Conservation (phyloP, 306 rosid species). For the Rosa rugosa region DNA sequence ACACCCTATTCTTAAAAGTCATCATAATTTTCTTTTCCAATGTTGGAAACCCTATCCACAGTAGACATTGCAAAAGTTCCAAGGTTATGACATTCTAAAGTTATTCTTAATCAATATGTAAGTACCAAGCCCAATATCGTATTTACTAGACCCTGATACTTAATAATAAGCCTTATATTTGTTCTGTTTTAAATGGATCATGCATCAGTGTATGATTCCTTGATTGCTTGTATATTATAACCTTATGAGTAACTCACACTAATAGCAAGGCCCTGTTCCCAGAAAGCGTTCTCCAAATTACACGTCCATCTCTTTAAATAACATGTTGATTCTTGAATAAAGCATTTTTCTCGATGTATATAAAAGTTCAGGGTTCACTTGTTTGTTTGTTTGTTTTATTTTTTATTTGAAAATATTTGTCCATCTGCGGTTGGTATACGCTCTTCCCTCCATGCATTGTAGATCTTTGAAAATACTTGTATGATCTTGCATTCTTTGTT, state of each 20-base stretch:
- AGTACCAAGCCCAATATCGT: neutral
- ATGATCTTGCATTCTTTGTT: neutral
- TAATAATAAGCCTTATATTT: neutral
- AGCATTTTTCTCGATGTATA: neutral
- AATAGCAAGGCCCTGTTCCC: neutral
- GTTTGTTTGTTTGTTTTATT: neutral
- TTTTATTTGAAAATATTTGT: neutral
- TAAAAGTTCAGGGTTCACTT: neutral
- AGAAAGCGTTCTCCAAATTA: neutral
- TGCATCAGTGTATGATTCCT: neutral
- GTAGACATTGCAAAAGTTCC: neutral
- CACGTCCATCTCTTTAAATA: neutral
- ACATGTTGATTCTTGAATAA: neutral
- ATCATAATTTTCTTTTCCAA: neutral
- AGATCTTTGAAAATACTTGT: neutral
- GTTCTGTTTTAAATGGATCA: neutral
- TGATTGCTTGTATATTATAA: neutral
- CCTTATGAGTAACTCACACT: neutral
- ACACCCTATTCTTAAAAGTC: neutral
- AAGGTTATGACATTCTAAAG: neutral
- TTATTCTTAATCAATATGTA: neutral
- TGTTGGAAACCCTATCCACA: neutral
- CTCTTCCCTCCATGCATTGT: neutral
- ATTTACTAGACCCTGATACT: neutral
- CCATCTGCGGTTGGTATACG: neutral